Evolutionary conservation across 345 rosid genomes (phyloP).

Genomic region (Garcia nutans): DNA sequence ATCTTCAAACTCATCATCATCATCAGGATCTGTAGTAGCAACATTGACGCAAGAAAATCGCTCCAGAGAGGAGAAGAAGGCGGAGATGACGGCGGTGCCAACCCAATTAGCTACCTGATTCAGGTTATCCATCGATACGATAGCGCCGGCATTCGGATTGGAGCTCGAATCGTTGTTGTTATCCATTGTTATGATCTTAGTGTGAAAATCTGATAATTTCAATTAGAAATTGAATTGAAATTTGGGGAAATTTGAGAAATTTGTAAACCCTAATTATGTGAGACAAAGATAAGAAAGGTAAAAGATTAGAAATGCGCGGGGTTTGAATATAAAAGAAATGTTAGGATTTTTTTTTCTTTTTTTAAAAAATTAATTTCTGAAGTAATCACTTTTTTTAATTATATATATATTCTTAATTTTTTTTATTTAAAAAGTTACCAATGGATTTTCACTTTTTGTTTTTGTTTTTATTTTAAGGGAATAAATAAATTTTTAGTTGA

Average conservation of each 20-base stretch:
- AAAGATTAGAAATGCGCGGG: not conserved
- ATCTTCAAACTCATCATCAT: constrained; percentile 45
- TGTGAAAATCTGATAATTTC: not conserved
- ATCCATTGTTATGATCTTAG: constrained; percentile 18
- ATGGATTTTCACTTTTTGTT: no score
- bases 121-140: constrained; percentile 42
- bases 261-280: not conserved
- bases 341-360: no score
- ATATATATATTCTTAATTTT: no score
- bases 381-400: no score
- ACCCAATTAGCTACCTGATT: constrained; percentile 68
- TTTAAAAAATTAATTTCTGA: not conserved
- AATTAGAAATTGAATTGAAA: not conserved
- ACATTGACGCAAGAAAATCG: constrained; percentile 88
- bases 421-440: no score
- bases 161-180: constrained; percentile 3
- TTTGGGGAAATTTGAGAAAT: not conserved
- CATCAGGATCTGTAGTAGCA: constrained; percentile 61
- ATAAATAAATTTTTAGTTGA: no score
- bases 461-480: no score
- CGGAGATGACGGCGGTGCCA: constrained; percentile 66
- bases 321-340: not conserved
- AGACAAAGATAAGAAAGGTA: no score
- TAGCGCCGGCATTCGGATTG: constrained; percentile 24
- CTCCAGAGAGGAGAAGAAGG: constrained; percentile 85